phyloP scores from a whole-genome alignment of 129 eudicot species.

The Glebionis coronaria region DNA sequence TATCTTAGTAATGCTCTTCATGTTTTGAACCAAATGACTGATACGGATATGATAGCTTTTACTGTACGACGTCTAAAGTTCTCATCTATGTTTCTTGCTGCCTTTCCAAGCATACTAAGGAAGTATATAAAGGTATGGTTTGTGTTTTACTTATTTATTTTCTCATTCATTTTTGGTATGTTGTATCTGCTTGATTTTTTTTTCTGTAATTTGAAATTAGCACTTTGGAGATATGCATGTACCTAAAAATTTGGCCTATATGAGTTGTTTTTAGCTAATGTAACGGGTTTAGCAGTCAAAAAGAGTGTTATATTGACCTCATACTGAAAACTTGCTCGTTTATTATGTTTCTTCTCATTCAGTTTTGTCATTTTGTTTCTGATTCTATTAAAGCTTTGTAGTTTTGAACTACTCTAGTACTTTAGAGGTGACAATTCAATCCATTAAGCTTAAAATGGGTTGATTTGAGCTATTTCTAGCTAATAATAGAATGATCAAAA shows the following conservation, averaged over 20 bases:
- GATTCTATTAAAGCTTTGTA: no score
- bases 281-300: no score
- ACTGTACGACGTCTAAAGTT: constrained; percentile 61
- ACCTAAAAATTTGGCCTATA: no score
- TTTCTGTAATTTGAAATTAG: no score
- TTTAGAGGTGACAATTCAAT: not conserved
- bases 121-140: constrained; percentile 79
- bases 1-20: constrained; percentile 93
- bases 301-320: no score
- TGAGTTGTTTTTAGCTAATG: no score
- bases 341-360: no score
- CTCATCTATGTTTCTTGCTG: constrained; percentile 84
- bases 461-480: not conserved
- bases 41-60: constrained; percentile 77
- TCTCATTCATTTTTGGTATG: not conserved
- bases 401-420: no score
- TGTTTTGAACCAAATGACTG: constrained; percentile 94
- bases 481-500: not conserved
- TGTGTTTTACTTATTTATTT: not conserved
- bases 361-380: no score
- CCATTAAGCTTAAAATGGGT: not conserved
- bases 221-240: no score
- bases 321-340: no score
- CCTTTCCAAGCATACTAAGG: constrained; percentile 85
- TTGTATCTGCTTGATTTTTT: not conserved